A percentile compares a stretch with the other conserved stretches of the same genome.
phyloP scores from a whole-genome alignment of 176 grass and related monocot species.

The Olyra latifolia region DNA sequence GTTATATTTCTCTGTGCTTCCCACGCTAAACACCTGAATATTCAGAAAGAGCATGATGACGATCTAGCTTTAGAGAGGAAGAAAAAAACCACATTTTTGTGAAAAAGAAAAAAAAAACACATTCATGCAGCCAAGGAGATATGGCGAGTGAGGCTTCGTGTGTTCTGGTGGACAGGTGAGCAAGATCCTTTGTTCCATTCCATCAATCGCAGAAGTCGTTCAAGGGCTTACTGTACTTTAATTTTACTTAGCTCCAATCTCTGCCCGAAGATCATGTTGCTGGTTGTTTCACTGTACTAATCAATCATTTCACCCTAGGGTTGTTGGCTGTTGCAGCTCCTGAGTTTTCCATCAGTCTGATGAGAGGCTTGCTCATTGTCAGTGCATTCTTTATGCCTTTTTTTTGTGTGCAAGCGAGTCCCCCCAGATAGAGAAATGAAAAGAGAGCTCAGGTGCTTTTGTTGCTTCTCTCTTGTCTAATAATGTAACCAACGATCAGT shows the following conservation, averaged over 20 bases:
- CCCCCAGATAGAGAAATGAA: neutral
- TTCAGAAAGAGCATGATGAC: conserved; percentile 9
- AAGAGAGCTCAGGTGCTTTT: neutral
- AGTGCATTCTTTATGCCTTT: neutral
- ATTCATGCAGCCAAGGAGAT: no score
- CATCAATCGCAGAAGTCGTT: neutral
- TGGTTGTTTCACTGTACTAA: conserved; percentile 20
- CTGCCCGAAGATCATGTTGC: conserved; percentile 13
- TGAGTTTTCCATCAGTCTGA: neutral
- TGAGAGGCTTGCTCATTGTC: neutral
- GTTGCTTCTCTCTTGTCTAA: neutral
- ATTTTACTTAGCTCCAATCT: neutral
- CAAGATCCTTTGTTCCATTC: neutral
- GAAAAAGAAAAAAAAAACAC: neutral
- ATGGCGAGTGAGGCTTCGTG: neutral
- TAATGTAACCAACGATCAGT: conserved; percentile 22
- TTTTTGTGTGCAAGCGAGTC: conserved; percentile 3
- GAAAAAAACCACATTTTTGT: neutral
- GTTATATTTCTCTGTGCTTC: neutral
- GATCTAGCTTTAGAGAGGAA: neutral
- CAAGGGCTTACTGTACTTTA: neutral
- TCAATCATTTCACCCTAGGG: neutral
- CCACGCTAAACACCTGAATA: conserved; percentile 3
- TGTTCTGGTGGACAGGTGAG: conserved; percentile 7
- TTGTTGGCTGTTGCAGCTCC: neutral